phyloP scores from a whole-genome alignment of 306 rosid species.

The Dryas alaskensis region DNA sequence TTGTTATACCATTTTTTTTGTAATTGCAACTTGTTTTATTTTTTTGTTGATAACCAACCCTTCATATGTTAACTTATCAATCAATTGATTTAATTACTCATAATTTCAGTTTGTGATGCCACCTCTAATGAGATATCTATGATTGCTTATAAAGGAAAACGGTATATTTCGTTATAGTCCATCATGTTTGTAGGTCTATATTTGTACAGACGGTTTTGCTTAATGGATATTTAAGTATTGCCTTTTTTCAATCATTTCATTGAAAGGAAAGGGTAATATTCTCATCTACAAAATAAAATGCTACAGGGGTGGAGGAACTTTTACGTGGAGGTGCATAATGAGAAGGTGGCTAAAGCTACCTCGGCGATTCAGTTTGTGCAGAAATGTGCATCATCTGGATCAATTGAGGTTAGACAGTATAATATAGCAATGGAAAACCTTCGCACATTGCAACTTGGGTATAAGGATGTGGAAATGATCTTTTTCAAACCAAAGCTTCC shows the following conservation, averaged over 20 bases:
- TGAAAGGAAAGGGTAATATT: neutral
- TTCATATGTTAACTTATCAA: neutral
- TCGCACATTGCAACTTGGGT: constrained; percentile 49
- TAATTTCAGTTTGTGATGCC: neutral
- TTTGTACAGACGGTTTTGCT: neutral
- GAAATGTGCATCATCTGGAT: constrained; percentile 34
- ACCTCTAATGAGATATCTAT: neutral
- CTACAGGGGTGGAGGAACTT: constrained; percentile 65
- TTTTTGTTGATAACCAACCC: neutral
- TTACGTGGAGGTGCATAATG: constrained; percentile 61
- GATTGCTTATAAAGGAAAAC: neutral
- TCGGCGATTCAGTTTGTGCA: constrained; percentile 49
- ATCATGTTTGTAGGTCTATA: neutral
- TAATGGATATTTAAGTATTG: neutral
- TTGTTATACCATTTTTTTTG: neutral
- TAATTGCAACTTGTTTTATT: neutral
- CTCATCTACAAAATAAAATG: neutral
- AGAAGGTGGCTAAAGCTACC: constrained; percentile 44
- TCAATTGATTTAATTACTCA: neutral
- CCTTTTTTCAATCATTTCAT: too few relatives aligned
- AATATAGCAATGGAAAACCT: constrained; percentile 50
- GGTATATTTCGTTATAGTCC: neutral
- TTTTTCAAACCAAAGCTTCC: constrained; percentile 54
- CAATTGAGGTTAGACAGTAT: constrained; percentile 68
- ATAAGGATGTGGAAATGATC: constrained; percentile 57